These are phyloP conservation scores for Populus alba DNA, from an alignment of 345 rosid genomes.

Conservation along the genomic window DNA sequence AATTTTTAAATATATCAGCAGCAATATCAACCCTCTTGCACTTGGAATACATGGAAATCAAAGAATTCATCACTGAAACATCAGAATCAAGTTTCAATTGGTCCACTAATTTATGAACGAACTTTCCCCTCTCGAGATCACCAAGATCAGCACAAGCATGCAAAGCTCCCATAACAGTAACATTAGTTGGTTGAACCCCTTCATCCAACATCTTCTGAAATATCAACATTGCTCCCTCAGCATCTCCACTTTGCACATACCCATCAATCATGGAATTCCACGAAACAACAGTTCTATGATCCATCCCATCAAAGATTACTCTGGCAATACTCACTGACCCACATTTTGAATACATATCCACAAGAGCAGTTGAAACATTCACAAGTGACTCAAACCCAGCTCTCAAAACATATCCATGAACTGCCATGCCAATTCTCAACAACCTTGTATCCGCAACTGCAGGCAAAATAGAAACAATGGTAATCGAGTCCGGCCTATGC, in stretches of 20 bases:
- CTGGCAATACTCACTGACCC: conserved; percentile 21
- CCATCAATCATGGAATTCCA: conserved; percentile 37
- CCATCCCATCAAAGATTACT: conserved; percentile 28
- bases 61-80: conserved; percentile 32
- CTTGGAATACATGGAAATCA: conserved; percentile 36
- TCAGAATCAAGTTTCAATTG: conserved; percentile 18
- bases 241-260: conserved; percentile 22
- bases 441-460: conserved; percentile 14
- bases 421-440: conserved; percentile 21
- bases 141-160: conserved; percentile 34
- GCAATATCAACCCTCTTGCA: conserved; percentile 27
- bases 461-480: conserved; percentile 26
- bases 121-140: conserved; percentile 23
- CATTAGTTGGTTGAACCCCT: conserved; percentile 26
- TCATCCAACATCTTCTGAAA: conserved; percentile 28
- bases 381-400: conserved; percentile 19
- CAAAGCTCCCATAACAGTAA: conserved; percentile 26
- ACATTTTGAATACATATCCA: conserved; percentile 34
- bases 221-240: conserved; percentile 22
- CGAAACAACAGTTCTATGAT: conserved; percentile 19
- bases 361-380: conserved; percentile 20
- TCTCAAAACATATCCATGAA: conserved; percentile 28
- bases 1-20: conserved; percentile 12
- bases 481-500: conserved; percentile 23
- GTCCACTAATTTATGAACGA: conserved; percentile 20